Conservation (phyloP, 371 early-diverging fungal species). For the Blakeslea trispora region DNA sequence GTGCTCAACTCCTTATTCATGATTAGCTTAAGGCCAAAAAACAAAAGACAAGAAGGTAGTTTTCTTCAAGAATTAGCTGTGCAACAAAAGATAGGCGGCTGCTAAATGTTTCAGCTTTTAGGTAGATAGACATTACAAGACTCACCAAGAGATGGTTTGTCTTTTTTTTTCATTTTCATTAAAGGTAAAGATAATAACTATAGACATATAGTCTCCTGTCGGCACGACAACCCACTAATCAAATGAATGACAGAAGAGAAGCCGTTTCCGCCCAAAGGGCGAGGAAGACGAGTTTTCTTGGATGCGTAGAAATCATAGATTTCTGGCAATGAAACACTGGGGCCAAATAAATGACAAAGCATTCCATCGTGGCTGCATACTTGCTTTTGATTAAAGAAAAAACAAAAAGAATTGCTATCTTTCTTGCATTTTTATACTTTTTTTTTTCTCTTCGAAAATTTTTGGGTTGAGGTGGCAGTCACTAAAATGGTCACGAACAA, state of each 20-base stretch:
- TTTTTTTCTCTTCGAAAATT: background rate
- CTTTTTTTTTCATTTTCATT: background rate
- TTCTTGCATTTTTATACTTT: conserved; percentile 18
- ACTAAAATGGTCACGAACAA: too few relatives aligned
- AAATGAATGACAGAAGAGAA: conserved; percentile 25
- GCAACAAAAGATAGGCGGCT: too few relatives aligned
- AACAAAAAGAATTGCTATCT: conserved; percentile 9
- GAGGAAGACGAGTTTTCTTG: conserved; percentile 27
- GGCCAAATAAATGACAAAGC: conserved; percentile 25
- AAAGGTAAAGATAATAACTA: background rate
- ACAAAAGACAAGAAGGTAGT: too few relatives aligned
- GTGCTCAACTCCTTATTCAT: too few relatives aligned
- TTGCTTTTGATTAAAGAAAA: conserved; percentile 27
- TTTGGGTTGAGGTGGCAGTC: too few relatives aligned
- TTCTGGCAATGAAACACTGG: conserved; percentile 31
- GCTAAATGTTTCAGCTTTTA: too few relatives aligned
- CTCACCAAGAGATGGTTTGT: too few relatives aligned
- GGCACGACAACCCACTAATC: conserved; percentile 26
- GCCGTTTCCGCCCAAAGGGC: conserved; percentile 22
- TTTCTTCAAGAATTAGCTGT: too few relatives aligned
- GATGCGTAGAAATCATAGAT: conserved; percentile 32
- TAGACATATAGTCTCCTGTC: conserved; percentile 24
- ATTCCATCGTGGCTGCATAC: conserved; percentile 37
- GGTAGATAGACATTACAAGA: too few relatives aligned
- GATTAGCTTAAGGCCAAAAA: too few relatives aligned